phyloP scores from a whole-genome alignment of 2,329 filamentous ascomycete genomes.

The Setomelanomma holmii region DNA sequence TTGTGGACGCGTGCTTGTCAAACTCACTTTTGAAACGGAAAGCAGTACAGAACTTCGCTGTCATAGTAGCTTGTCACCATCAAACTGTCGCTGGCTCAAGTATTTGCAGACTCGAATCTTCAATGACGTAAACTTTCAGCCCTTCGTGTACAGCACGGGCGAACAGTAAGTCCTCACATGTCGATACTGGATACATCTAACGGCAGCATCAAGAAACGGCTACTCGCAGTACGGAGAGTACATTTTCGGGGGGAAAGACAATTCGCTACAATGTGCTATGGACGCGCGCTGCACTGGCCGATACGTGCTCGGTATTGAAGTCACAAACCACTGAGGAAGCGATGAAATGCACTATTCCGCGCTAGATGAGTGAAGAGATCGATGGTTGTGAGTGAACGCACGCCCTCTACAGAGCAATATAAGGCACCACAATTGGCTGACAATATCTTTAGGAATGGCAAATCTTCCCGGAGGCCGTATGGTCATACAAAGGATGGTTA shows the following conservation, averaged over 20 bases:
- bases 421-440: too few relatives aligned
- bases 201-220: constrained; percentile 17
- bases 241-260: constrained; percentile 41
- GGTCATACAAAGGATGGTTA: too few relatives aligned
- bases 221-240: constrained; percentile 39
- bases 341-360: constrained; percentile 32
- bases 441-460: not conserved
- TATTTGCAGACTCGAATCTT: constrained; percentile 23
- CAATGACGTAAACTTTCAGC: constrained; percentile 25
- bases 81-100: too few relatives aligned
- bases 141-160: constrained; percentile 37
- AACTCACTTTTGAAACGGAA: too few relatives aligned
- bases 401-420: too few relatives aligned
- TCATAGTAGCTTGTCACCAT: too few relatives aligned
- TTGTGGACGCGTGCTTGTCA: constrained; percentile 2
- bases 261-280: constrained; percentile 39
- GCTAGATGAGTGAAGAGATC: constrained; percentile 28
- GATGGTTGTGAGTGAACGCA: constrained; percentile 35
- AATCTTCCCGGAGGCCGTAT: not conserved
- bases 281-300: constrained; percentile 31
- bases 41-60: too few relatives aligned
- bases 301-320: constrained; percentile 28
- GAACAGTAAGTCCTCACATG: constrained; percentile 25
- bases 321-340: constrained; percentile 30
- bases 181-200: not conserved